phyloP scores from a whole-genome alignment of 805 yeast species.

The Yamadazyma kitorensis region DNA sequence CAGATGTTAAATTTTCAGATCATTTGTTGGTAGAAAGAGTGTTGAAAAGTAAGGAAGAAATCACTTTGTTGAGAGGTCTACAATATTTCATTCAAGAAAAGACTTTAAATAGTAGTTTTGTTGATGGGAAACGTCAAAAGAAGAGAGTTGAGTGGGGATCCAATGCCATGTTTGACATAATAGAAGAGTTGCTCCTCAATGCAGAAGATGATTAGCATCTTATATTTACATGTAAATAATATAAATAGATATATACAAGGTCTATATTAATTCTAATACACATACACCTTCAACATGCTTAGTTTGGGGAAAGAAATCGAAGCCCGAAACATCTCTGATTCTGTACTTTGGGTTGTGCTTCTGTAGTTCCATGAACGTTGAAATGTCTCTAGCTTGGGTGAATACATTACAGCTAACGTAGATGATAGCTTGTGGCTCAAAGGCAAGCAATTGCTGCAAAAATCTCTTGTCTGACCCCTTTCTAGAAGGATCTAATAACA shows the following conservation, averaged over 20 bases:
- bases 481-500: conserved; percentile 46
- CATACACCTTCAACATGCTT: conserved; percentile 70
- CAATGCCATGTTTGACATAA: conserved; percentile 50
- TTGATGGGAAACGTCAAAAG: conserved; percentile 53
- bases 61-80: conserved; percentile 60
- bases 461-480: conserved; percentile 38
- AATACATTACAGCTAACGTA: conserved; percentile 46
- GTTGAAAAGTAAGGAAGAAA: conserved; percentile 56
- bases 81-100: conserved; percentile 55
- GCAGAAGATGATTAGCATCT: conserved; percentile 1
- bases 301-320: conserved; percentile 79
- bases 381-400: conserved; percentile 44
- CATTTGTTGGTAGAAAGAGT: conserved; percentile 46
- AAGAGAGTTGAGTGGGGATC: conserved; percentile 68
- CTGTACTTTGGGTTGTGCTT: conserved; percentile 14
- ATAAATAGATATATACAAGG: conserved; percentile 20
- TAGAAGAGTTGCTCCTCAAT: conserved; percentile 20
- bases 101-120: conserved; percentile 44
- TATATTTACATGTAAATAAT: background rate
- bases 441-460: conserved; percentile 33
- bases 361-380: conserved; percentile 25
- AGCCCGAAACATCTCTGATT: conserved; percentile 31
- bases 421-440: conserved; percentile 34
- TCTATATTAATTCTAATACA: conserved; percentile 33
- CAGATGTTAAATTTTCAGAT: conserved; percentile 45